Base-by-base conservation (phyloP, 805 yeast species). In the Danielia reshetovae region DNA sequence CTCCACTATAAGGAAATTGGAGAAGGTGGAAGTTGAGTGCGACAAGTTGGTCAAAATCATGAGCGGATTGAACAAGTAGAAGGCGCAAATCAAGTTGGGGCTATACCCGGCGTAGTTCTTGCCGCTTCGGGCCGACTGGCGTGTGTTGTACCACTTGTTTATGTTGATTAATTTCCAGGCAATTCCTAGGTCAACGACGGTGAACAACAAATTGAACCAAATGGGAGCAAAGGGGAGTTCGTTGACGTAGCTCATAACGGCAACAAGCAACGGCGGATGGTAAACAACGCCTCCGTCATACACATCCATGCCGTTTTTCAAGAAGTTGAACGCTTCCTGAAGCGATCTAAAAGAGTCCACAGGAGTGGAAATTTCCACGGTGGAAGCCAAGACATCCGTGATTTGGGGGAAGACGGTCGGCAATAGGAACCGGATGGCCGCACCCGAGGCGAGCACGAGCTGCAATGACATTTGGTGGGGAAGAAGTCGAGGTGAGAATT, bases 241-340 rank as follows among this genome's bases (percentile, higher is more conserved):
- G 24, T 63, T 44, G 13, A 76, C 29, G 5, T 62, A 30, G 8
- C 70, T 62, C 52, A 81, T 68, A 24, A 40, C 27, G 2, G 68
- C 60, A 23, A 86, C 70, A 15, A 90, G 50, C 13, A 88, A 53
- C 3, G 96, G 96, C 3, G 95, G 79, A 48, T 87, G 95, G 57
- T 87, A 90, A 23, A 82, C 81, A 12, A 88, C 78, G 16, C 94
- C 94, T 7, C 97, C 96, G 41, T 77, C 77, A 51, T 87, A 90
- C 7, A 87, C 77, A 30, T 79, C 70, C 32, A 83, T 65, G 14
- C 68, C 70, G 47, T 79, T 72, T 3, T 66, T 55, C 36, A 76
- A 59, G 28, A 43, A 46, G 43, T 39, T 49, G 39, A 47, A 48
- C 4, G 68, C 64, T 35, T 62, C 70, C 38, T 51, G 55, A 28